phyloP scores from a whole-genome alignment of 371 early-diverging fungal genomes.

The Blakeslea trispora region DNA sequence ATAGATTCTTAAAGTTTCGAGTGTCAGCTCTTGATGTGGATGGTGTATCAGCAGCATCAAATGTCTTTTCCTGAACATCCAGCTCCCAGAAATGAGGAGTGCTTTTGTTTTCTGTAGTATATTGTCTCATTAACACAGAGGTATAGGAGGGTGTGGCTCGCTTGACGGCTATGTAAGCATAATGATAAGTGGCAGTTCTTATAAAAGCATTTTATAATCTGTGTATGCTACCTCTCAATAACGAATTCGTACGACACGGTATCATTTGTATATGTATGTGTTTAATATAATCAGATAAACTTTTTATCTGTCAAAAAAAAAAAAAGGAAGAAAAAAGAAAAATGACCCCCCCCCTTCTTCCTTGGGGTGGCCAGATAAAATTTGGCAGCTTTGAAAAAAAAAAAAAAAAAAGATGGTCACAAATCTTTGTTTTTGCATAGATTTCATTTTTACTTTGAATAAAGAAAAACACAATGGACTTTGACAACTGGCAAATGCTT shows the following conservation, averaged over 20 bases:
- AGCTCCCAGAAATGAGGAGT: slow-evolving; percentile 1
- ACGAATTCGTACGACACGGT: not conserved
- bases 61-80: not conserved
- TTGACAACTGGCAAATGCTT: no score
- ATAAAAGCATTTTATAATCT: not conserved
- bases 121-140: not conserved
- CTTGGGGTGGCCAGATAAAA: no score
- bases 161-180: not conserved
- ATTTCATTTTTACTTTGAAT: no score
- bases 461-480: no score
- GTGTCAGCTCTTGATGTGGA: not conserved
- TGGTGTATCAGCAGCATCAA: not conserved
- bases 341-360: not conserved
- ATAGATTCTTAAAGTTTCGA: slow-evolving; percentile 17
- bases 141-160: not conserved
- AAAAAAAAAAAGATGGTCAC: slow-evolving; percentile 1
- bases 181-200: no score
- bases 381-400: no score
- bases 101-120: not conserved
- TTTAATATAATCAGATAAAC: not conserved
- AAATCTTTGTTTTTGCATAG: not conserved
- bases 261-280: not conserved
- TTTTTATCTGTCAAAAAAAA: not conserved
- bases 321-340: not conserved
- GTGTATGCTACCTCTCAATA: no score